Evolutionary conservation across 2,329 filamentous ascomycete genomes (phyloP).

Genomic region (Endothia cerciana): DNA sequence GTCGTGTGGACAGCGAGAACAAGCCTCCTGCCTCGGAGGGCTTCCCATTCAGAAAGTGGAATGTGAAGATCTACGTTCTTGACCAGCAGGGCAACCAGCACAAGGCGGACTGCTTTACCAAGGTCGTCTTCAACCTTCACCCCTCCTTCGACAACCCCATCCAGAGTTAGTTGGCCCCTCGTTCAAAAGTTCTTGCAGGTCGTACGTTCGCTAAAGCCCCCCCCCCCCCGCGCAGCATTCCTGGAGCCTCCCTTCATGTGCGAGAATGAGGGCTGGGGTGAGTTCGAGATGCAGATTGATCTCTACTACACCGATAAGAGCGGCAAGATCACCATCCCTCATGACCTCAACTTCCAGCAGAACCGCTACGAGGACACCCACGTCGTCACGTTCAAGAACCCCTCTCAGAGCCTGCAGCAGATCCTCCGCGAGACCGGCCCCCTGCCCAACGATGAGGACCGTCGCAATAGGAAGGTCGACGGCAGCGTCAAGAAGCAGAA

Average conservation of each 20-base stretch:
- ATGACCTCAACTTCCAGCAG: constrained; percentile 90
- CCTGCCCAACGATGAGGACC: constrained; percentile 74
- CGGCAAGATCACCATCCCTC: constrained; percentile 75
- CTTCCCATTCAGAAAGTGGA: constrained; percentile 93
- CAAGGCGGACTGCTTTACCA: constrained; percentile 84
- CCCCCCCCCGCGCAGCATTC: constrained; percentile 64
- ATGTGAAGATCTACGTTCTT: constrained; percentile 79
- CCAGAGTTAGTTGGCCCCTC: constrained; percentile 67
- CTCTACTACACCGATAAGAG: constrained; percentile 84
- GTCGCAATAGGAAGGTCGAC: constrained; percentile 66
- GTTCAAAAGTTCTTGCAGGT: neutral
- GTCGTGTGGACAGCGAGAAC: constrained; percentile 55
- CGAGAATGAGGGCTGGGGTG: constrained; percentile 95
- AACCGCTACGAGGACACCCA: constrained; percentile 84
- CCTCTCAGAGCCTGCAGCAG: constrained; percentile 81
- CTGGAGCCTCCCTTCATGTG: constrained; percentile 86
- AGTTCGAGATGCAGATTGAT: constrained; percentile 93
- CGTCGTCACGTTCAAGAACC: constrained; percentile 86
- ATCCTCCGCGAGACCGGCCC: constrained; percentile 82
- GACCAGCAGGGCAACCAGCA: constrained; percentile 86
- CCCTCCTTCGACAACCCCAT: constrained; percentile 87
- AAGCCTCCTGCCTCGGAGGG: constrained; percentile 82
- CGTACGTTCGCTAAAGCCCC: constrained; percentile 28
- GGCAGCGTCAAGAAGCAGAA: constrained; percentile 77
- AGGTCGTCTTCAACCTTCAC: constrained; percentile 90